phyloP scores from a whole-genome alignment of 768 basidiomycete genomes.

The Amanita rubescens region DNA sequence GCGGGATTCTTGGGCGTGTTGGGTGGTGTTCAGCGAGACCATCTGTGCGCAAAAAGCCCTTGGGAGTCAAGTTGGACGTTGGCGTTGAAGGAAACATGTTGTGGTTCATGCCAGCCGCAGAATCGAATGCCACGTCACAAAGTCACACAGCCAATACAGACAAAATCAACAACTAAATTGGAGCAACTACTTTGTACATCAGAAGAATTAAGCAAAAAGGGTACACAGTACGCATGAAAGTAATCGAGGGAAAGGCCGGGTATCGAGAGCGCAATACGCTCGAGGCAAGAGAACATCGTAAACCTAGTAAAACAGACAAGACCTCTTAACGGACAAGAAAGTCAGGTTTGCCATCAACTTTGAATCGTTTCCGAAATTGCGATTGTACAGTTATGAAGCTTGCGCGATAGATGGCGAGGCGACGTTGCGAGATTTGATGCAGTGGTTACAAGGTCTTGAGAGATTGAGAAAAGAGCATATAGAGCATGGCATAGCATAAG shows the following conservation, averaged over 20 bases:
- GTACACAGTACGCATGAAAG: background rate
- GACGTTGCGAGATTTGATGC: background rate
- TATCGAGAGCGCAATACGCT: background rate
- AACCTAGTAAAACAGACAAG: constrained; percentile 7
- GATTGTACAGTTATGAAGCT: background rate
- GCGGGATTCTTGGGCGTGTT: background rate
- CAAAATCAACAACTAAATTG: background rate
- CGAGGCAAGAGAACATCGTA: background rate
- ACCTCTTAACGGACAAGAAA: constrained; percentile 1
- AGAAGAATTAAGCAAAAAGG: background rate
- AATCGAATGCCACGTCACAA: too few relatives aligned
- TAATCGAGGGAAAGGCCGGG: background rate
- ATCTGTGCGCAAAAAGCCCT: background rate
- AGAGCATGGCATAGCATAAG: constrained; percentile 4
- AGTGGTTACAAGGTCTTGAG: background rate
- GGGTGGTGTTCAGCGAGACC: background rate
- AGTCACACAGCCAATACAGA: too few relatives aligned
- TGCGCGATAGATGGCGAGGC: background rate
- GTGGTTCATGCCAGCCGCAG: background rate
- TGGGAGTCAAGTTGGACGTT: background rate
- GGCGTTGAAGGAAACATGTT: background rate
- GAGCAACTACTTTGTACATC: background rate
- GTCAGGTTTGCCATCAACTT: background rate
- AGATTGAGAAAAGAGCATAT: background rate
- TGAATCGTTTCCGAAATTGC: background rate